These are phyloP conservation scores for Oropetium thomaeum DNA, from an alignment of 176 grass and related monocot species.

Conservation along the genomic window DNA sequence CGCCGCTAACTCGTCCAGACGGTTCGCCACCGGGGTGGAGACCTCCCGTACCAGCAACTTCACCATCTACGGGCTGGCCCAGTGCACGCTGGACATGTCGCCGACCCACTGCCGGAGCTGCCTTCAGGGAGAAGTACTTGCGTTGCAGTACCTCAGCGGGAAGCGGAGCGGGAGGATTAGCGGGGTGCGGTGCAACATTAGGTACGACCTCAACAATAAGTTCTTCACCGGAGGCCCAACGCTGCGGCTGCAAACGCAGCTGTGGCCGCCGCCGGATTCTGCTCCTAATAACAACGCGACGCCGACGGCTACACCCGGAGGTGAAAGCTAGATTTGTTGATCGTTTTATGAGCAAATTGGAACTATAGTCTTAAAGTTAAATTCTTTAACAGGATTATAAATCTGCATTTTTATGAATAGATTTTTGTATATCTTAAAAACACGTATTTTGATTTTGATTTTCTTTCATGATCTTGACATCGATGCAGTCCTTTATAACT, in stretches of 20 bases:
- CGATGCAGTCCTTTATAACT: background rate
- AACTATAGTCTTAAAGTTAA: too few relatives aligned
- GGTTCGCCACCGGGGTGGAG: slow-evolving; percentile 43
- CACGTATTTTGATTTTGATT: background rate
- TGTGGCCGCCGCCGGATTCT: background rate
- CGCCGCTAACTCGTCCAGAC: slow-evolving; percentile 33
- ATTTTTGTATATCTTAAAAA: background rate
- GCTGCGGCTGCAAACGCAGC: slow-evolving; percentile 29
- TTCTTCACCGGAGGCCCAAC: slow-evolving; percentile 49
- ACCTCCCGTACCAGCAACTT: background rate
- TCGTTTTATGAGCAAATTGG: too few relatives aligned
- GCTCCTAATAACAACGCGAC: background rate
- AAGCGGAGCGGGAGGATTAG: slow-evolving; percentile 2
- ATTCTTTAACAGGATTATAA: too few relatives aligned
- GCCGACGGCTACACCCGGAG: background rate
- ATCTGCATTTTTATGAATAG: too few relatives aligned
- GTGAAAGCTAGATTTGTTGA: too few relatives aligned
- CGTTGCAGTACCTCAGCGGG: background rate
- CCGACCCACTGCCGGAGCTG: slow-evolving; percentile 31
- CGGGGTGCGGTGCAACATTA: slow-evolving; percentile 39
- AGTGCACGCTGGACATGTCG: slow-evolving; percentile 57
- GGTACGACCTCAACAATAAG: slow-evolving; percentile 38
- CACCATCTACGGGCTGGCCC: slow-evolving; percentile 43
- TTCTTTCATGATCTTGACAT: slow-evolving; percentile 4
- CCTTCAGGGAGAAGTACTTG: slow-evolving; percentile 13